phyloP scores from a whole-genome alignment of 2,329 filamentous ascomycete genomes.

The Xylaria sp. region DNA sequence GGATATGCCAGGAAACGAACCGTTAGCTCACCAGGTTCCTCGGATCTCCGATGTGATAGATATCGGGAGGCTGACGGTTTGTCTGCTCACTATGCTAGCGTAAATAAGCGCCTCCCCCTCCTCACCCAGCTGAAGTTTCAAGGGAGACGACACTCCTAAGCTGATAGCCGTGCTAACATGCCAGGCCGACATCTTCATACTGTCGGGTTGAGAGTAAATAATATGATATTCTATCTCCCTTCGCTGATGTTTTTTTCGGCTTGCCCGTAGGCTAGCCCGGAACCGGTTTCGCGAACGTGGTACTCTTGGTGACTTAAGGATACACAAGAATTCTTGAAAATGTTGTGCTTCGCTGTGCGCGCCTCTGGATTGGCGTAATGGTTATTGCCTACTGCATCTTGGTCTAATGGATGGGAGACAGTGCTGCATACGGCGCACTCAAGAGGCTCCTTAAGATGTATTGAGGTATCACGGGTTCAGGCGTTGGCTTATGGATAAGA shows the following conservation, averaged over 20 bases:
- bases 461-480: neutral
- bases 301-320: conserved; percentile 9
- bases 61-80: neutral
- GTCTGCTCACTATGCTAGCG: no score
- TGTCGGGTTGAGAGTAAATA: neutral
- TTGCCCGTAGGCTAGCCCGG: conserved; percentile 6
- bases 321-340: conserved; percentile 21
- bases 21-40: conserved; percentile 14
- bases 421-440: neutral
- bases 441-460: no score
- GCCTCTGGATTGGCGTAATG: conserved; percentile 17
- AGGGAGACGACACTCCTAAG: conserved; percentile 4
- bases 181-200: conserved; percentile 1
- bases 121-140: conserved; percentile 1
- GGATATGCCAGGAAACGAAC: conserved; percentile 3
- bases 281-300: neutral
- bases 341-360: conserved; percentile 12
- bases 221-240: neutral
- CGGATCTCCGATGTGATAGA: conserved; percentile 13
- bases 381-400: conserved; percentile 6
- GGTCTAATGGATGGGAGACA: conserved; percentile 3
- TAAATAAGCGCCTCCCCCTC: neutral
- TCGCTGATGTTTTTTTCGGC: conserved; percentile 5
- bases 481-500: neutral
- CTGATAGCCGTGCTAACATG: neutral